Percentiles rank a stretch among this genome's conserved stretches.
phyloP scores from a whole-genome alignment of 108 stramenopile species.

The Skeletonema marinoi region DNA sequence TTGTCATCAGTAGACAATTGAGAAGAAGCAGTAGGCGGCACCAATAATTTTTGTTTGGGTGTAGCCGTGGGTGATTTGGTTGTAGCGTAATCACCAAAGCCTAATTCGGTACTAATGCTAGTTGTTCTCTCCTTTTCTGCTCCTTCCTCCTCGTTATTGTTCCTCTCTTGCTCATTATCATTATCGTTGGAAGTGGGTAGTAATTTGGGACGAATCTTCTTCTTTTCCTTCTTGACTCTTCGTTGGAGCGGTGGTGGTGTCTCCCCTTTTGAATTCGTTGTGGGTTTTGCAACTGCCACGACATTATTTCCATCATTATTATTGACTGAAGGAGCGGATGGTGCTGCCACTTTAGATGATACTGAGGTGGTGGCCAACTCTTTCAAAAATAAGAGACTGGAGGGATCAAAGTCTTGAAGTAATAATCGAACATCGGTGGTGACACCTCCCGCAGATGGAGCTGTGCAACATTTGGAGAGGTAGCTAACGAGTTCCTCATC shows the following conservation, averaged over 20 bases:
- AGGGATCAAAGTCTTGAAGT: slow-evolving; percentile 27
- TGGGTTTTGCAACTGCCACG: not conserved
- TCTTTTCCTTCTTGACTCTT: not conserved
- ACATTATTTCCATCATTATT: too few species aligned
- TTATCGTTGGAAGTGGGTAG: not conserved
- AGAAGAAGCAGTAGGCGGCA: not conserved
- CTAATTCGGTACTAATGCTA: not conserved
- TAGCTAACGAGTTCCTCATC: not conserved
- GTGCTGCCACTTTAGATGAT: not conserved
- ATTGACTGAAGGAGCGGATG: too few species aligned
- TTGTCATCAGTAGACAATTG: too few species aligned
- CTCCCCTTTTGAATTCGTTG: not conserved
- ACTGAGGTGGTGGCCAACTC: not conserved
- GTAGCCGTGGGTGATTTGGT: not conserved
- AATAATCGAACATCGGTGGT: slow-evolving; percentile 5
- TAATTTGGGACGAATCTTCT: not conserved
- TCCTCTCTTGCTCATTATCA: not conserved
- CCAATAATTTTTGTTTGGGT: not conserved
- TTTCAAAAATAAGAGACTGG: slow-evolving; percentile 21
- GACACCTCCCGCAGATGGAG: not conserved
- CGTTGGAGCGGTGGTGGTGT: not conserved
- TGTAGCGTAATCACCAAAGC: not conserved
- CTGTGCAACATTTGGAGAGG: not conserved
- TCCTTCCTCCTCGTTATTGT: not conserved
- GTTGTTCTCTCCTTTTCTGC: not conserved